Conservation (phyloP, 139 green algal genomes). For the Coelastrella sp. region DNA sequence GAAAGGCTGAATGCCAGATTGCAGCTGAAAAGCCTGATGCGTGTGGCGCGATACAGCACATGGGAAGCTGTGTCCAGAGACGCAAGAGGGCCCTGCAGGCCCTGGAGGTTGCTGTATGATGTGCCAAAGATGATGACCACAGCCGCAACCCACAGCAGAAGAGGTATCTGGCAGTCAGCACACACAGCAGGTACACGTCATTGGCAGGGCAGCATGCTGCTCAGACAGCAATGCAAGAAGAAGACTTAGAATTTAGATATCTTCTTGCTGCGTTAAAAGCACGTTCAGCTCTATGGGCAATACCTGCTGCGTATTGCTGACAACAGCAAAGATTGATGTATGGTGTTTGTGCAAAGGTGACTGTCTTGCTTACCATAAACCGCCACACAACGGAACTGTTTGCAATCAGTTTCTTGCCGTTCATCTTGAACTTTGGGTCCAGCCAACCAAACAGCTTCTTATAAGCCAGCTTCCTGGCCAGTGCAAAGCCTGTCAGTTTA, state of each 20-base stretch:
- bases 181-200: neutral
- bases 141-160: conserved; percentile 45
- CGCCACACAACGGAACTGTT: neutral
- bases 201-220: neutral
- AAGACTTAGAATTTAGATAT: too few relatives aligned
- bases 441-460: conserved; percentile 29
- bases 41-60: conserved; percentile 49
- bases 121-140: conserved; percentile 41
- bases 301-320: neutral
- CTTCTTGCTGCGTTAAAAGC: neutral
- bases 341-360: neutral
- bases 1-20: neutral
- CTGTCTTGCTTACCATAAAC: conserved; percentile 24
- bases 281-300: neutral
- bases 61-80: conserved; percentile 37
- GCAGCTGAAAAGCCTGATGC: conserved; percentile 14
- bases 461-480: neutral
- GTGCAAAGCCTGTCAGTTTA: neutral
- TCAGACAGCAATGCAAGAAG: neutral
- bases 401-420: conserved; percentile 32
- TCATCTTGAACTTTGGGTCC: conserved; percentile 14
- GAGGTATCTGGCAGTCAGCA: conserved; percentile 34
- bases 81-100: conserved; percentile 49
- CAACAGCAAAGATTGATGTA: neutral
- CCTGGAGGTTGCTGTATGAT: conserved; percentile 36